Conservation (phyloP, 2,329 filamentous ascomycete genomes). For the Paecilomyces sp. region DNA sequence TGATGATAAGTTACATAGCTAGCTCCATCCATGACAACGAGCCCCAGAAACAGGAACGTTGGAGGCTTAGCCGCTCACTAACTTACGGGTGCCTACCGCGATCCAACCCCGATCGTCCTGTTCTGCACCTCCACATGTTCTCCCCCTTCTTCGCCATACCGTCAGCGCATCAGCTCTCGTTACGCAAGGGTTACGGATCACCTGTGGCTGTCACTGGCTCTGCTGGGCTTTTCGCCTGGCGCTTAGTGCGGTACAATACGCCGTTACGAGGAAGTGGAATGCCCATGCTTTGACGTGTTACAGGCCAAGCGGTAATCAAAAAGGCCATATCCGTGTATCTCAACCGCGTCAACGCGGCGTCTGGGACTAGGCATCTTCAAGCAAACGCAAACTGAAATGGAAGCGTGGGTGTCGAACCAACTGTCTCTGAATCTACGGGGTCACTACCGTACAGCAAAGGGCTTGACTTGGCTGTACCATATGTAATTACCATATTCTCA, state of each 20-base stretch:
- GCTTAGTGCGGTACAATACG: neutral
- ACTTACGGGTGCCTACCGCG: neutral
- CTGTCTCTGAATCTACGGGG: neutral
- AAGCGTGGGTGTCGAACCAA: neutral
- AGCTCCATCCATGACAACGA: neutral
- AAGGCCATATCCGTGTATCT: neutral
- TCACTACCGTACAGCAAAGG: neutral
- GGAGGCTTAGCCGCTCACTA: neutral
- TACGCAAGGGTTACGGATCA: constrained; percentile 15
- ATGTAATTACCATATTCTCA: neutral
- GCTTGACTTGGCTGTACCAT: neutral
- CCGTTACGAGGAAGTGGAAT: neutral
- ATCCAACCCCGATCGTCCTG: neutral
- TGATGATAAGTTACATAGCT: neutral
- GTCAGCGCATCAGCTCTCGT: constrained; percentile 16
- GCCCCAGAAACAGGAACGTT: constrained; percentile 1
- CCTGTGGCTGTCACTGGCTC: neutral
- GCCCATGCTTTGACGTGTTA: neutral
- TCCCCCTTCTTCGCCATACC: constrained; percentile 4
- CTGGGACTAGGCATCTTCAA: neutral
- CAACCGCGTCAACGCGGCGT: neutral
- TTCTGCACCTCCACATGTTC: neutral
- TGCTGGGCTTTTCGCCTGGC: constrained; percentile 1
- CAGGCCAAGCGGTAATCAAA: neutral
- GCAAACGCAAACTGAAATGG: neutral